Evolutionary conservation across 768 basidiomycete species (phyloP).

Genomic region (Suillus placidus): DNA sequence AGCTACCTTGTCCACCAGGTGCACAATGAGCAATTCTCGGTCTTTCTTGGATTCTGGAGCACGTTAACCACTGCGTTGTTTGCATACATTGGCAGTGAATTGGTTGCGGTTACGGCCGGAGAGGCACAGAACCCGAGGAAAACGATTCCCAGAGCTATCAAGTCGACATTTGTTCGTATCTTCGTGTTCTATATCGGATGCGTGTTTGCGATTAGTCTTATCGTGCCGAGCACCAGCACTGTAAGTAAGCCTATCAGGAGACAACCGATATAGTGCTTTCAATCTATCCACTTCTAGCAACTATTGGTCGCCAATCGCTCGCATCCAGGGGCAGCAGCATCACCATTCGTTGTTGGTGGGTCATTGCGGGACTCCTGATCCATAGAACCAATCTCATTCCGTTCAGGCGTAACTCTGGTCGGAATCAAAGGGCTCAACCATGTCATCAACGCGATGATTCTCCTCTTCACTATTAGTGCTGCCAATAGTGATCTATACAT

Average conservation of each 20-base stretch:
- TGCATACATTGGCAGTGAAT: conserved; percentile 75
- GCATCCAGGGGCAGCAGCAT: conserved; percentile 54
- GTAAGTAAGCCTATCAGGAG: conserved; percentile 41
- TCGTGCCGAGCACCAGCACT: conserved; percentile 63
- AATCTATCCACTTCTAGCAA: conserved; percentile 16
- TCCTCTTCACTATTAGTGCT: conserved; percentile 66
- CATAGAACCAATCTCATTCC: neutral
- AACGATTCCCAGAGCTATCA: conserved; percentile 74
- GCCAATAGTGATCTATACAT: conserved; percentile 70
- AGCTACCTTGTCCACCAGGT: conserved; percentile 51
- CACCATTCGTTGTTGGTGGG: conserved; percentile 63
- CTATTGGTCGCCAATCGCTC: conserved; percentile 44
- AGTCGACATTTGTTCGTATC: conserved; percentile 63
- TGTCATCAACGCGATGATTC: conserved; percentile 65
- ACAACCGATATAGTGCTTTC: conserved; percentile 1
- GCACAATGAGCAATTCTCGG: conserved; percentile 49
- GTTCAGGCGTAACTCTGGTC: conserved; percentile 42
- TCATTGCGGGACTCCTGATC: conserved; percentile 29
- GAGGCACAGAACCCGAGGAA: conserved; percentile 72
- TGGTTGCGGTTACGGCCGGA: conserved; percentile 66
- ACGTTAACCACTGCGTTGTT: conserved; percentile 74
- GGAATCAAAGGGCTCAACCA: conserved; percentile 63
- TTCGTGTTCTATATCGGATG: conserved; percentile 68
- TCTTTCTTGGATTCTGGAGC: conserved; percentile 73
- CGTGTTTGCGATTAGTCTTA: conserved; percentile 72